Evolutionary conservation across 2,329 filamentous ascomycete species (phyloP), one percentile per base, ranked within the genome.

Genomic region (Phyllosticta citribraziliensis): DNA sequence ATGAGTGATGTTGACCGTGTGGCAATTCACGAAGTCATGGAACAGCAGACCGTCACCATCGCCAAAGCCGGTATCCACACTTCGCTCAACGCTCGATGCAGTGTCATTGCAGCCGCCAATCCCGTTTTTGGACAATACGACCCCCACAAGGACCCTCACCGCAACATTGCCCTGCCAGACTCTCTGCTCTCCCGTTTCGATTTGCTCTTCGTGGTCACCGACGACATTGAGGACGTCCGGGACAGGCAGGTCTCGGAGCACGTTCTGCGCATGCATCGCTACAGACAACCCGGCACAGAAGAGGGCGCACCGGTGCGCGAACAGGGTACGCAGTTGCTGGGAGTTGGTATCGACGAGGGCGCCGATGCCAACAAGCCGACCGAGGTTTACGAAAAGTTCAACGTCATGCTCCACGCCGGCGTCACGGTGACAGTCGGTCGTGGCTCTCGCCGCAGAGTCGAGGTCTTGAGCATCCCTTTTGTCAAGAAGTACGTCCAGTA

Each of bases 401-500:
- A 97, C 69, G 84, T 88, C 30, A 96, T 97, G 90, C 83, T 99
- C 52, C 94, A 99, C 71, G 89, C 91, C 10, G 94, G 94, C 63
- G 90, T 97, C 55, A 90, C 86, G 6, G 76, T 90, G 17, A 90
- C 87, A 3, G 81, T 86, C 12, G 88, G 88, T 10, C 84, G 90
- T 50, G 89, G 89, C 11, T 78, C 87, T 25, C 85, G 84, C 67
- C 88, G 89, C 73, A 88, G 88, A 65, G 84, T 89, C 5, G 91
- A 97, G 73, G 89, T 99, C 14, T 80, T 99, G 59, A 96, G 89
- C 76, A 97, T 99, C 63, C 89, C 92, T 0, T 99, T 99, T 76
- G 91, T 99, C 80, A 99, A 99, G 79, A 99, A 99, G 77, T 99
- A 97, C 74, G 95, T 99, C 54, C 94, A 99, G 72, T 99, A 99